Percentiles rank a stretch among this genome's conserved stretches.
Evolutionary conservation across 192 early-diverging fungal species (phyloP).

Genomic region (Chytriomyces sp.): DNA sequence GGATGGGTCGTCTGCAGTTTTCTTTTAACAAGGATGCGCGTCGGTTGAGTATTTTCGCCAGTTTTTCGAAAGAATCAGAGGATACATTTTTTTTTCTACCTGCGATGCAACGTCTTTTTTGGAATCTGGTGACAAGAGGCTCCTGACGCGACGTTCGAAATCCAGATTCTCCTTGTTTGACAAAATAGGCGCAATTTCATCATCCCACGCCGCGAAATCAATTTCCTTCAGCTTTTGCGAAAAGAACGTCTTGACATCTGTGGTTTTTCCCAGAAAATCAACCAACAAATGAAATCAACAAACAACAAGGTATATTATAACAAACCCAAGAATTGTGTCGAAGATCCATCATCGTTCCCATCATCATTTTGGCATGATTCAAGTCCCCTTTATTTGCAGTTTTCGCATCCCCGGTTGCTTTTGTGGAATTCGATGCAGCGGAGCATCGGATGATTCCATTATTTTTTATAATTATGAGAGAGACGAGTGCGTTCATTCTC

Average conservation of each 20-base stretch:
- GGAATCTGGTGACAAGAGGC: slow-evolving; percentile 7
- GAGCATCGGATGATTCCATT: neutral
- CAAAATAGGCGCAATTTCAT: slow-evolving; percentile 18
- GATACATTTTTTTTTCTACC: too few species aligned
- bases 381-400: neutral
- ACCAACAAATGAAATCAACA: too few species aligned
- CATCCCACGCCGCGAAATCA: slow-evolving; percentile 20
- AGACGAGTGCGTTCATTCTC: too few species aligned
- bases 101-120: neutral
- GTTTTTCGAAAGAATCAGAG: too few species aligned
- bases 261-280: neutral
- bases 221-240: neutral
- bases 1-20: neutral
- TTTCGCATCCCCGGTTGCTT: neutral
- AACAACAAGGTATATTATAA: too few species aligned
- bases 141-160: neutral
- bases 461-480: neutral
- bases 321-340: slow-evolving; percentile 34
- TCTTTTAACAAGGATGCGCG: too few species aligned
- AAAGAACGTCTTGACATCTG: slow-evolving; percentile 34
- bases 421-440: neutral
- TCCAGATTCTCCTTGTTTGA: neutral
- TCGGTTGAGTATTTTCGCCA: neutral
- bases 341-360: slow-evolving; percentile 48
- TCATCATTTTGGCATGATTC: slow-evolving; percentile 36